A percentile compares a stretch with the other conserved stretches of the same genome.
phyloP scores from a whole-genome alignment of 2,329 filamentous ascomycete genomes.

The Madurella fahalii region DNA sequence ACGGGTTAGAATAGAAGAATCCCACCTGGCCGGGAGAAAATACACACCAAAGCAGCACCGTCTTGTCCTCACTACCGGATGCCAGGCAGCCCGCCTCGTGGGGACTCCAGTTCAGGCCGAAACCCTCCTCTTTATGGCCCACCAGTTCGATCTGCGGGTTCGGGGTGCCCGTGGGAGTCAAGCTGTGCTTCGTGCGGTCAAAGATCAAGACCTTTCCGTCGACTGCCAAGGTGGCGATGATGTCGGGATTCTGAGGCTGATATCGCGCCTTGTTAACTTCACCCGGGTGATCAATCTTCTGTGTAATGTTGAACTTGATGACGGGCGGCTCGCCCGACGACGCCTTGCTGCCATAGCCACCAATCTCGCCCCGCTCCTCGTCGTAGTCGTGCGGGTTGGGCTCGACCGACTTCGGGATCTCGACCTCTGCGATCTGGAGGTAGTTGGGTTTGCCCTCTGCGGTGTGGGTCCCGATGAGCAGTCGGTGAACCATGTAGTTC shows the following conservation, averaged over 20 bases:
- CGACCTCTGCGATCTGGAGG: conserved; percentile 88
- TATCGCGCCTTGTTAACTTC: conserved; percentile 99
- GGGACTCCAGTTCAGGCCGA: conserved; percentile 89
- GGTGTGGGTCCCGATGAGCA: conserved; percentile 93
- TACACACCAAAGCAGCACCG: conserved; percentile 80
- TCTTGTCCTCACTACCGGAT: conserved; percentile 88
- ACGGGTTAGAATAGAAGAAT: neutral
- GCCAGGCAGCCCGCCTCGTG: conserved; percentile 76
- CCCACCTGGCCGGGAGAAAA: neutral
- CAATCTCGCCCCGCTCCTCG: conserved; percentile 87
- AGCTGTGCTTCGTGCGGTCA: conserved; percentile 90
- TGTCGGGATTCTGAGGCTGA: conserved; percentile 93
- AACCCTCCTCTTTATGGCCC: conserved; percentile 85
- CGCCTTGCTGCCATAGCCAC: conserved; percentile 73
- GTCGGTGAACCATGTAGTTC: conserved; percentile 79
- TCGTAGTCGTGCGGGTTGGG: conserved; percentile 83
- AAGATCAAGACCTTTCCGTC: conserved; percentile 89
- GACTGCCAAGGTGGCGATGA: conserved; percentile 88
- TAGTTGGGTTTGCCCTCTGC: conserved; percentile 83
- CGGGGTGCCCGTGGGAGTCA: conserved; percentile 67
- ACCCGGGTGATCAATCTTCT: conserved; percentile 92
- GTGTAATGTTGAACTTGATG: conserved; percentile 86
- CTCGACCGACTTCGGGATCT: conserved; percentile 74
- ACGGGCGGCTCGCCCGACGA: conserved; percentile 60
- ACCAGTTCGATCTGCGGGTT: conserved; percentile 80